Evolutionary conservation across 805 yeast genomes (phyloP), one percentile per base, ranked within the genome.

Genomic region (Nakazawaea anatomiae): DNA sequence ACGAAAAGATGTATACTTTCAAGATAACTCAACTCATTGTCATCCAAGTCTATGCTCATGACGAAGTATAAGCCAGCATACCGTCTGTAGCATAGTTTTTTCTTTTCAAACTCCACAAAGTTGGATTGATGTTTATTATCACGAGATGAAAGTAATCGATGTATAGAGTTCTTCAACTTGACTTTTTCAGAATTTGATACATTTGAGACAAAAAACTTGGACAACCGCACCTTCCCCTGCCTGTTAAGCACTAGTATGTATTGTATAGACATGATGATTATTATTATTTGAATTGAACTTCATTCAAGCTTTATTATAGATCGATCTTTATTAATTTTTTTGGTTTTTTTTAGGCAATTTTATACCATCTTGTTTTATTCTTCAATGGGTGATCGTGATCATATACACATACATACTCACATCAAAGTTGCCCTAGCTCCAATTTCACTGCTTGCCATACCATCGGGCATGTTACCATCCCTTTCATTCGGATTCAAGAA

Each of bases 41-140:
- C 97, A 9, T 70, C 68, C n/a, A 76, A 63, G 57, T 88, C 96
- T 7, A 91, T 79, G 47, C 95, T 87, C 54, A 87, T 77, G n/a
- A 90, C 82, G 64, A 94, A 90, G 65, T 83, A 92, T 10, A 92
- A 70, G 6, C 98, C 98, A 3, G 97, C 97, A 62, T 92, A 92
- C 52, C 97, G 71, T 55, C 96, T 73, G 64, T 91, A 91, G 0
- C 92, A 90, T 47, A 94, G 70, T 62, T 87, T 87, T 51, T 74
- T 70, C 45, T 72, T 66, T 52, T 78, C 77, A 55, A 81, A 80
- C 61, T 66, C 58, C 5, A 63, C 64, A 49, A 62, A 63, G 46
- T 62, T 65, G 64, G 71, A 73, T 58, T 89, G 96, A 58, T 83
- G 79, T 61, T 83, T 87, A 62, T 86, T 89, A 61, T 91, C 97